Conservation (phyloP, 2,329 filamentous ascomycete genomes). For the Phaeoacremonium minimum region DNA sequence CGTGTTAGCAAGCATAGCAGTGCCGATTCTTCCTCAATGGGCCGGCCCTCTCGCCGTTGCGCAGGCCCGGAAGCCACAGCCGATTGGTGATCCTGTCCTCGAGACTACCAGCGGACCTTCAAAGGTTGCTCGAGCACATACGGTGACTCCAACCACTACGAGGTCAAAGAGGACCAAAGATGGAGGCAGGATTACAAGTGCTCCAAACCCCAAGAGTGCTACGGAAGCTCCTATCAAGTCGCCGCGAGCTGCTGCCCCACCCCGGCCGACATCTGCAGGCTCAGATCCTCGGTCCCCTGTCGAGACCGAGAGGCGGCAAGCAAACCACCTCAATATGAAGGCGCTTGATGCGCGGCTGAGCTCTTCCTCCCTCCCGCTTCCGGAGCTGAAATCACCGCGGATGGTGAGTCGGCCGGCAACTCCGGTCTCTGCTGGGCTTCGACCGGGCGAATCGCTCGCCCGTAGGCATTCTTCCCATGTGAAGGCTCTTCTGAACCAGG, state of each 20-base stretch:
- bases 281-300: constrained; percentile 21
- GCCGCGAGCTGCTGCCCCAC: constrained; percentile 14
- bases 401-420: constrained; percentile 50
- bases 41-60: constrained; percentile 77
- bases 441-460: constrained; percentile 42
- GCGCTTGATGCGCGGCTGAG: constrained; percentile 59
- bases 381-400: constrained; percentile 52
- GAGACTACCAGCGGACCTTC: constrained; percentile 41
- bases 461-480: constrained; percentile 59
- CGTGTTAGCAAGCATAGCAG: constrained; percentile 70
- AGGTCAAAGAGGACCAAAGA: constrained; percentile 45
- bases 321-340: constrained; percentile 44
- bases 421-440: constrained; percentile 51
- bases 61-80: constrained; percentile 72
- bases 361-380: constrained; percentile 63
- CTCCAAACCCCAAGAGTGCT: constrained; percentile 29
- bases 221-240: constrained; percentile 9
- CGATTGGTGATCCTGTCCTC: constrained; percentile 55
- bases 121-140: constrained; percentile 57
- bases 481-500: constrained; percentile 52
- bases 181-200: constrained; percentile 38
- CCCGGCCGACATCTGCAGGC: constrained; percentile 14
- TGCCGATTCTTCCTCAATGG: constrained; percentile 72
- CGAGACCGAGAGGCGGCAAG: constrained; percentile 35
- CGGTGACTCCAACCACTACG: constrained; percentile 48